phyloP scores from a whole-genome alignment of 2,329 filamentous ascomycete genomes.

The Penicillium thymicola region DNA sequence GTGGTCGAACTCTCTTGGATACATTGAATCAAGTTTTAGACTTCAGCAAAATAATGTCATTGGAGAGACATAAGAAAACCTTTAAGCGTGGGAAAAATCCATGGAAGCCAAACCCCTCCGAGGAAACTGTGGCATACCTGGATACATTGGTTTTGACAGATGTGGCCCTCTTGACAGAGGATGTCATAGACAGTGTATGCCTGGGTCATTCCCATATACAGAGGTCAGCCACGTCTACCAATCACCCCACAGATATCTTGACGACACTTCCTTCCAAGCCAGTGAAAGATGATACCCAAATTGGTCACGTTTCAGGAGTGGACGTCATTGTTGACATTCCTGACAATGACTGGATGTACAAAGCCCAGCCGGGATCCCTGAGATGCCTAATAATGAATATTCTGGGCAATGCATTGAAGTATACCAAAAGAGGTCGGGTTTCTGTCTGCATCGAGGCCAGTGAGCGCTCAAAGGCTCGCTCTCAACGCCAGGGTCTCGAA shows the following conservation, averaged over 20 bases:
- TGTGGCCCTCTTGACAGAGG: conserved; percentile 26
- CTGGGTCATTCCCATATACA: conserved; percentile 16
- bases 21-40: conserved; percentile 39
- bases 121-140: neutral
- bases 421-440: conserved; percentile 26
- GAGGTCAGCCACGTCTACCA: neutral
- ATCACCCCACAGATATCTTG: neutral
- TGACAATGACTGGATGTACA: conserved; percentile 22
- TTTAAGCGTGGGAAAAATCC: conserved; percentile 5
- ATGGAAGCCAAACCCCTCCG: neutral
- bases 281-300: neutral
- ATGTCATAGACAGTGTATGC: conserved; percentile 25
- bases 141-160: conserved; percentile 14
- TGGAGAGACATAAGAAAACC: conserved; percentile 8
- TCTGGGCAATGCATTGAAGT: conserved; percentile 33
- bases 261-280: neutral
- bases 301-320: neutral
- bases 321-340: conserved; percentile 1
- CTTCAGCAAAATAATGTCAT: conserved; percentile 31
- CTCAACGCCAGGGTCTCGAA: conserved; percentile 4
- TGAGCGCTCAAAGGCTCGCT: conserved; percentile 8
- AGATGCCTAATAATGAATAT: conserved; percentile 33
- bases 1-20: conserved; percentile 50
- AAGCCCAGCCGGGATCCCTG: conserved; percentile 23
- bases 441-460: conserved; percentile 12